phyloP scores from a whole-genome alignment of 345 rosid species.

The Anastatica hierochuntica region DNA sequence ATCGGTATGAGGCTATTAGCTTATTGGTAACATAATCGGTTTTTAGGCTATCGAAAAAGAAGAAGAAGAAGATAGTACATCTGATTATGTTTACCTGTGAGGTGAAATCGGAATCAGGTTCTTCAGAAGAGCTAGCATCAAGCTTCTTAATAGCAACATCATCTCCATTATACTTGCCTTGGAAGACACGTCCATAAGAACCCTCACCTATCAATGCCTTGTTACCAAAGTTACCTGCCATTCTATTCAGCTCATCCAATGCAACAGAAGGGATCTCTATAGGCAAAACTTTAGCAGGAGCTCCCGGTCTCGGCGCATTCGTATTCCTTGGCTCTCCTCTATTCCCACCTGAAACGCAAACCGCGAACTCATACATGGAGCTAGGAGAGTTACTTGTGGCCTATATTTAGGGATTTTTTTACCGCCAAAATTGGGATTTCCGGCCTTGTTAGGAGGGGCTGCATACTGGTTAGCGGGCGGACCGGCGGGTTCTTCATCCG shows the following conservation, averaged over 20 bases:
- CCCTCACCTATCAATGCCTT: conserved; percentile 95
- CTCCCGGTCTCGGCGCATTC: conserved; percentile 48
- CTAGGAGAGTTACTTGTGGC: no score
- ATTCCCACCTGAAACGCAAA: conserved; percentile 28
- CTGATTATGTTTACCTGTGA: conserved; percentile 56
- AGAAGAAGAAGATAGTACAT: no score
- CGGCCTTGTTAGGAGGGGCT: conserved; percentile 65
- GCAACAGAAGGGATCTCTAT: conserved; percentile 62
- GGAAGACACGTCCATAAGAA: conserved; percentile 90
- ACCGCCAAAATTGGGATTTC: conserved; percentile 43
- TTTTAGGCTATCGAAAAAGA: no score
- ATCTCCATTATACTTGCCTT: conserved; percentile 43
- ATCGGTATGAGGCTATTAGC: no score
- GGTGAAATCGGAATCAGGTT: conserved; percentile 73
- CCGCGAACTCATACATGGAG: background rate
- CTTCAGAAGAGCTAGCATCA: conserved; percentile 64
- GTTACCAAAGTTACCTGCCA: conserved; percentile 56
- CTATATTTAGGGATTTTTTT: no score
- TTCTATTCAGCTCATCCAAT: conserved; percentile 57
- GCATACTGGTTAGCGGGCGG: conserved; percentile 57
- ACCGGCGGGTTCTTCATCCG: conserved; percentile 70
- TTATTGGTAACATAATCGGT: no score
- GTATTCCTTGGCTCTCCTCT: conserved; percentile 70
- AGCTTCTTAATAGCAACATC: conserved; percentile 81
- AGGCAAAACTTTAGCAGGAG: conserved; percentile 64